Evolutionary conservation across 768 basidiomycete genomes (phyloP).

Genomic region (Boletus vinaceobasis): DNA sequence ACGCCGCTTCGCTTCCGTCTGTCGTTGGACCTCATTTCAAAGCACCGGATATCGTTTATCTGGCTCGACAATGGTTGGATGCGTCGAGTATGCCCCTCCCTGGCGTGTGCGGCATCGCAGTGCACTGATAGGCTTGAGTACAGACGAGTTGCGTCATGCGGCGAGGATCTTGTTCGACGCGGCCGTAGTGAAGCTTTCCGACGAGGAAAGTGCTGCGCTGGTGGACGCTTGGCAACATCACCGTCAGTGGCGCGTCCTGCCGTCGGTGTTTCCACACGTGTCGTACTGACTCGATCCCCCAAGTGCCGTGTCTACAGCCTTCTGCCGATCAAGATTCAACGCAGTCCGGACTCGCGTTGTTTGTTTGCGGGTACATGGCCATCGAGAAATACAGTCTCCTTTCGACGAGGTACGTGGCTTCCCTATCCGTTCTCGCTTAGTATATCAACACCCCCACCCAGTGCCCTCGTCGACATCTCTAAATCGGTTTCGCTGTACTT

Average conservation of each 20-base stretch:
- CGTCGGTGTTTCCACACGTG: not conserved
- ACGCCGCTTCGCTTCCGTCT: constrained; percentile 65
- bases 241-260: constrained; percentile 38
- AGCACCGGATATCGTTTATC: constrained; percentile 65
- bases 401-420: constrained; percentile 54
- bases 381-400: constrained; percentile 75
- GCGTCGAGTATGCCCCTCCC: constrained; percentile 51
- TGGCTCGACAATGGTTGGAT: constrained; percentile 77
- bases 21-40: constrained; percentile 59
- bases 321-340: constrained; percentile 56
- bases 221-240: constrained; percentile 64
- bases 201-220: constrained; percentile 57
- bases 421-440: not conserved
- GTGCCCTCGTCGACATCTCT: constrained; percentile 78
- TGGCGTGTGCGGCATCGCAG: not conserved
- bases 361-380: constrained; percentile 81
- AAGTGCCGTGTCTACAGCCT: constrained; percentile 63
- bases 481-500: constrained; percentile 79
- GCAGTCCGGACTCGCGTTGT: constrained; percentile 65
- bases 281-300: constrained; percentile 6
- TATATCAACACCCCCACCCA: constrained; percentile 27
- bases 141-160: constrained; percentile 75
- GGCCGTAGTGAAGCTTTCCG: constrained; percentile 60
- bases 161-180: constrained; percentile 79
- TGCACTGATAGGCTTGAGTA: constrained; percentile 5